Evolutionary conservation across 768 basidiomycete species (phyloP), one percentile per base, ranked within the genome.

Genomic region (Macrolepiota albuminosa): DNA sequence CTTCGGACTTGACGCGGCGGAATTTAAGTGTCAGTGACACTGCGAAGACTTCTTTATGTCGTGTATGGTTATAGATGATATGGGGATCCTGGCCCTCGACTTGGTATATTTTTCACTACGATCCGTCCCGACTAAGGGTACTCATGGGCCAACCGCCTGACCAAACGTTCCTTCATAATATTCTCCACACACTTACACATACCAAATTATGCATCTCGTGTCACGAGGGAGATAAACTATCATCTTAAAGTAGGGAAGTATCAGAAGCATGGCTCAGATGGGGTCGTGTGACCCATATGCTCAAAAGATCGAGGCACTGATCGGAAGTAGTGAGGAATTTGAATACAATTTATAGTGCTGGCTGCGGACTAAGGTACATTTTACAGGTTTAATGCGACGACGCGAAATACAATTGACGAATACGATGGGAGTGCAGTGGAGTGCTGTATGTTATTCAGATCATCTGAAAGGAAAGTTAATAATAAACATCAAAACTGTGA

Each of bases 321-420:
- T 51, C 49, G 57, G 57, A 51, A 58, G 2, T 26, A 33, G 51
- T 2, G 18, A 50, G 39, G 34, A 26, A 34, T 26, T 34, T 18
- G 49, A 10, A 33, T 39, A 29, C 42, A 37, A 42, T 49, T 48
- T 57, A 49, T 39, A 48, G 47, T 7, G 29, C 18, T 40, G 49
- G 33, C 42, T 56, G 42, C 54, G 37, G 37, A 48, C 37, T 57
- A 49, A n/a, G 36, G 8, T 58, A 58, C 49, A 40, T 31, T 50
- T 50, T 58, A 58, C 49, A 51, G 1, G 13, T 43, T 58, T 50
- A 42, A 33, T 58, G 39, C 39, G 26, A 51, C 33, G 29, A 33
- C 31, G 47, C 49, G 34, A 39, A 33, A 57, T 58, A 58, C 57
- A 51, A 33, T 58, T 58, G 40, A 50, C 45, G 13, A 33, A n/a